Percentiles rank a stretch among this genome's conserved stretches.
phyloP scores from a whole-genome alignment of 768 basidiomycete species.

The Plicaturopsis crispa region DNA sequence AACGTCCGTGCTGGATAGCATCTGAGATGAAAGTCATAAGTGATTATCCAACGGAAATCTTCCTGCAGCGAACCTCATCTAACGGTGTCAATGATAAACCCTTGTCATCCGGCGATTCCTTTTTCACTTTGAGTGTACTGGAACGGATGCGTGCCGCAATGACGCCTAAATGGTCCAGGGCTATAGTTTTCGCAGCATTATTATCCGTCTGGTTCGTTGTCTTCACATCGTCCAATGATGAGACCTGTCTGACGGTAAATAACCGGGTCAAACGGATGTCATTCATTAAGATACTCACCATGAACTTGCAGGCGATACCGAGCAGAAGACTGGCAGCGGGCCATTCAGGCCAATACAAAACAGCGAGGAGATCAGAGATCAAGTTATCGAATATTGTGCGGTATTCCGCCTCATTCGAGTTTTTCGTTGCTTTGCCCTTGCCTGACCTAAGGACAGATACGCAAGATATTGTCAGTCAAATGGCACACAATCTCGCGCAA shows the following conservation, averaged over 20 bases:
- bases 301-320: conserved; percentile 72
- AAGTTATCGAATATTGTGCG: conserved; percentile 88
- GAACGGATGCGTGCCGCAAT: conserved; percentile 78
- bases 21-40: conserved; percentile 24
- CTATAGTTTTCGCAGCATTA: conserved; percentile 82
- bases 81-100: conserved; percentile 45
- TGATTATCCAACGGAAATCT: neutral
- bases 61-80: conserved; percentile 51
- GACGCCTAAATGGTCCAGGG: conserved; percentile 90
- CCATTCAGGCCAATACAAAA: conserved; percentile 96
- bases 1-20: conserved; percentile 40
- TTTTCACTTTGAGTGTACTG: conserved; percentile 37
- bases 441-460: conserved; percentile 66
- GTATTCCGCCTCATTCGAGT: conserved; percentile 91
- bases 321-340: conserved; percentile 84
- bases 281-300: conserved; percentile 47
- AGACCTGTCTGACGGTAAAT: conserved; percentile 40
- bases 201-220: conserved; percentile 55
- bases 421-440: conserved; percentile 82
- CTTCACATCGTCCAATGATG: conserved; percentile 79
- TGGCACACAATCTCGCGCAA: neutral
- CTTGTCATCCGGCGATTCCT: conserved; percentile 23
- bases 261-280: neutral
- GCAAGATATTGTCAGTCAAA: conserved; percentile 7
- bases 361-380: conserved; percentile 78